Percentiles rank a stretch among this genome's conserved stretches.
These are phyloP conservation scores for Penicillium herquei DNA, from an alignment of 495 filamentous ascomycete species.

Conservation along the genomic window DNA sequence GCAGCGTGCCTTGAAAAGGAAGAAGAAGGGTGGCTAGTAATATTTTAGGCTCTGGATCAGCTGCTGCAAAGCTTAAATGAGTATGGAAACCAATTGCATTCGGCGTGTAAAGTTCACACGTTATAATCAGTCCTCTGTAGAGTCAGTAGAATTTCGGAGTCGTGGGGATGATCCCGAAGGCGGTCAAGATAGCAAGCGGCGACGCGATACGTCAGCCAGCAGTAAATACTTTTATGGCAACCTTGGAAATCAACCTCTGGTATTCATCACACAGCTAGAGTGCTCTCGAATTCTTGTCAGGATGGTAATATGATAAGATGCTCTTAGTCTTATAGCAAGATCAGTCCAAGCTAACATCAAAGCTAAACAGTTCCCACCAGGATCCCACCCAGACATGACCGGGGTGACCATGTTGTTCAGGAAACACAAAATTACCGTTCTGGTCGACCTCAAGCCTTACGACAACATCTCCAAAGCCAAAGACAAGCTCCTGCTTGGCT, in stretches of 20 bases:
- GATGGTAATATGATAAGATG: too few species aligned
- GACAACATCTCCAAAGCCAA: constrained; percentile 61
- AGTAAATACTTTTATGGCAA: too few species aligned
- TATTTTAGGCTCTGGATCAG: too few species aligned
- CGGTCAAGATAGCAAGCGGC: neutral
- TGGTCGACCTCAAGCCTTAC: constrained; percentile 64
- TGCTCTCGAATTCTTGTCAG: too few species aligned
- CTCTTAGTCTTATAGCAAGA: neutral
- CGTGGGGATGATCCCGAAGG: constrained; percentile 17
- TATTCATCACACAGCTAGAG: too few species aligned
- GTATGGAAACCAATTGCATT: too few species aligned
- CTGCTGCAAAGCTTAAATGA: neutral
- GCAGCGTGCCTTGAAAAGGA: too few species aligned
- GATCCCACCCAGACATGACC: constrained; percentile 24
- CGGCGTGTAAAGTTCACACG: too few species aligned
- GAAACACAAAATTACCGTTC: constrained; percentile 71
- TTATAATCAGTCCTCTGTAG: too few species aligned
- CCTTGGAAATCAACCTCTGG: too few species aligned
- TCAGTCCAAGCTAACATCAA: neutral
- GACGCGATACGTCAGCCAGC: too few species aligned
- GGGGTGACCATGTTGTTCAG: constrained; percentile 69
- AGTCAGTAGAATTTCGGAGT: neutral
- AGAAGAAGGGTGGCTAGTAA: too few species aligned
- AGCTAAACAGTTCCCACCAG: constrained; percentile 15
- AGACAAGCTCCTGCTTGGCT: constrained; percentile 57